Evolutionary conservation across 202 grass and related monocot species (phyloP).

Genomic region (Schoenoplectus triqueter): DNA sequence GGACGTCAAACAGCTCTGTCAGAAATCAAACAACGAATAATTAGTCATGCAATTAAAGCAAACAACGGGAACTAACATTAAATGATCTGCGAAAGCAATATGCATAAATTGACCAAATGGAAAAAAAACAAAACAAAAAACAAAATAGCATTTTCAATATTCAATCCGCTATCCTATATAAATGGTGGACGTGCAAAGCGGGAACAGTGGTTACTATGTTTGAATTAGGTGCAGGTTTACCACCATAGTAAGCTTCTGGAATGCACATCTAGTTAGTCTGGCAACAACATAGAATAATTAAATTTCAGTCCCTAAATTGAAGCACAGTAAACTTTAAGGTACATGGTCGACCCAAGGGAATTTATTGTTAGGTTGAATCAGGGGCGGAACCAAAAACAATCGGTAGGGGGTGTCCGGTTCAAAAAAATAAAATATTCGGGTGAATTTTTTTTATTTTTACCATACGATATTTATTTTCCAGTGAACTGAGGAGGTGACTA

Average conservation of each 20-base stretch:
- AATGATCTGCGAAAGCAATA: not conserved
- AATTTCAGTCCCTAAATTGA: not conserved
- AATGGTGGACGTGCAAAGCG: not conserved
- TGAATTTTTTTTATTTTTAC: too few relatives aligned
- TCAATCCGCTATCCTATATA: not conserved
- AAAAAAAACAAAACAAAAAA: not conserved
- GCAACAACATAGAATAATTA: not conserved
- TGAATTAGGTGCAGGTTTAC: not conserved
- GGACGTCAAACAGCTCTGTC: not conserved
- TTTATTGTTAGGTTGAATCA: too few relatives aligned
- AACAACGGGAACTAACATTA: not conserved
- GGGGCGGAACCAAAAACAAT: too few relatives aligned
- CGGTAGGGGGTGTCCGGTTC: too few relatives aligned
- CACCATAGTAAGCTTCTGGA: not conserved
- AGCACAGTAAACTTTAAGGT: not conserved
- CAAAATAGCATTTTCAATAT: not conserved
- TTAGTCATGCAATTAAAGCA: not conserved
- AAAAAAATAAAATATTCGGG: too few relatives aligned
- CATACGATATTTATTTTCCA: too few relatives aligned
- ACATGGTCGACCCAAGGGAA: not conserved
- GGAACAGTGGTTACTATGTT: not conserved
- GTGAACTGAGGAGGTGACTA: too few relatives aligned
- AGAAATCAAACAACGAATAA: conserved; percentile 8
- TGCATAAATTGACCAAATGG: not conserved
- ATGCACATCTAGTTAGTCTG: not conserved